Base-by-base conservation (phyloP, 768 basidiomycete species). In the Panus rudis region DNA sequence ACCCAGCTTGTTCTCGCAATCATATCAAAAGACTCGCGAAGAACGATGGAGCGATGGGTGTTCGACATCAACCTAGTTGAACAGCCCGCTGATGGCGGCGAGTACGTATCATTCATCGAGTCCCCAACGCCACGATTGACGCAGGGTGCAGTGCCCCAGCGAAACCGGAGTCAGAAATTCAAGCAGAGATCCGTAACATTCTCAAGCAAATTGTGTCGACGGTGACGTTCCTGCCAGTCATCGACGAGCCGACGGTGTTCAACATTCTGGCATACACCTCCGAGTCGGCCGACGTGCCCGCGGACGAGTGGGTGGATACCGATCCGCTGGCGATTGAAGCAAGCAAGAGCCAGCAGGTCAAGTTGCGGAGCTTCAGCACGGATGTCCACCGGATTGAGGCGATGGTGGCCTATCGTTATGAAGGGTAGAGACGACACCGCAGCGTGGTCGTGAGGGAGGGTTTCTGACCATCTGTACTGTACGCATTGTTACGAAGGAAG, bases 361-460 rank as follows among this genome's bases (percentile, higher is more conserved):
- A 96, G 64, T 75, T 99, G 68, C 72, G 94, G 54, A 92, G 80
- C 59, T 99, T 98, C 66, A 93, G 89, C 63, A 99, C 96, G 4
- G 93, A 97, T 62, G 80, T 93, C n/a, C 96, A 99, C 60, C 80
- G 90, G 44, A 89, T 99, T 58, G 89, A 97, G 61, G 92, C 93
- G 4, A 90, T 97, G 88, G 94, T 98, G 37, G 92, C 93, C 4
- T 98, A 97, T 69, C 78, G 92, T 27, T 92, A 92, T 50, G 92
- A 91, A 46, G 86, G 85, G 52, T 88, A 70, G 58, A 42, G 8
- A 4, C 20, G 10, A n/a, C n/a, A n/a, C n/a, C n/a, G n/a, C n/a
- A n/a, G n/a, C n/a, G n/a, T n/a, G n/a, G n/a, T n/a, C n/a, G n/a
- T n/a, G n/a, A n/a, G n/a, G n/a, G n/a, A n/a, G n/a, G n/a, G n/a